Base-by-base conservation (phyloP, 208 protist species). In the Angomonas ambiguus region DNA sequence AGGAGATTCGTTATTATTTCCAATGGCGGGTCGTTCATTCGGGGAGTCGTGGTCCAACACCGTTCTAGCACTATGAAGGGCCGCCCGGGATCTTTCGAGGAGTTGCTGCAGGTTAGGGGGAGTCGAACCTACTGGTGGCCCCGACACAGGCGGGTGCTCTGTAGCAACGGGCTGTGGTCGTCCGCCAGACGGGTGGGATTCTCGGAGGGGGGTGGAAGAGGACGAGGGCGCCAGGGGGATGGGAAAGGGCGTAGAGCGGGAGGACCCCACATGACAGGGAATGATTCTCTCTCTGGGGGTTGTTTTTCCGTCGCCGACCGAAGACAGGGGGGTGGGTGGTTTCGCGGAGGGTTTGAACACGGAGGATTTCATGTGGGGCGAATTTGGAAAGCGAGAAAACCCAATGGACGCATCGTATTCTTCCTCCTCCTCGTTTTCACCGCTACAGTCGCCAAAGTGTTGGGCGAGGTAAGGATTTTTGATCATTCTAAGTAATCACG, bases 381-480 rank as follows among this genome's bases (percentile, higher is more conserved):
- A 67, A 11, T 76, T 76, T 2, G 63, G 71, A 49, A 94, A 89
- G 11, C 73, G 64, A 1, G 77, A 65, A 58, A 88, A 89, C 10
- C 79, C 79, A 13, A 67, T 51, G 0, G 70, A 27, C 4, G 83
- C 88, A 42, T 89, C 77, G 2, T 70, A 45, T 4, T 66, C 64
- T 13, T 77, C 72, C 28, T 66, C 67, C 13, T 73, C 78, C 0
- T 41, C 32, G 10, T 31, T 67, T 16, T 51, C 56, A 16, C 16
- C 32, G 28, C 34, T 63, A 13, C 35, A 35, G 67, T 34, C 61
- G 31, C 20, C 85, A 71, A 87, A 94, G 66, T 88, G 85, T 27
- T 83, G 80, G 1, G 79, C 59, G 6, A 94, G 71, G 63, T 88
- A 89, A 1, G 88, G 88, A 55, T 94, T 94, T 25, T 71, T 65